A percentile compares a stretch with the other conserved stretches of the same genome.
Conservation (phyloP, 371 early-diverging fungal species). For the Nosema muscidifuracis region DNA sequence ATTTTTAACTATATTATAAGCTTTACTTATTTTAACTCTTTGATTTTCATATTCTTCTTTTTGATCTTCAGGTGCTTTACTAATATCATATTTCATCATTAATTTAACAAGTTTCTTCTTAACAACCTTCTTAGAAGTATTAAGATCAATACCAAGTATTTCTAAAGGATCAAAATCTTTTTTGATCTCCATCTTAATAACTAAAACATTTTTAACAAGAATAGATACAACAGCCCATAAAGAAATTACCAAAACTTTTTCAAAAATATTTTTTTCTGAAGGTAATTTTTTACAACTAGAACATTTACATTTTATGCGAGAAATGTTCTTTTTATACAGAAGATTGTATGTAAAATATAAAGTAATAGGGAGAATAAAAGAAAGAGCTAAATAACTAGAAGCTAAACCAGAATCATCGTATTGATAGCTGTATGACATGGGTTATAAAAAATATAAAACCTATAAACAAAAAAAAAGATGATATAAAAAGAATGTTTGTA, state of each 20-base stretch:
- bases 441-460: conserved; percentile 2
- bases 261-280: background rate
- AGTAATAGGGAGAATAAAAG: conserved; percentile 41
- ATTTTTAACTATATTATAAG: conserved; percentile 53
- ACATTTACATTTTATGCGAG: conserved; percentile 40
- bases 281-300: background rate
- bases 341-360: conserved; percentile 25
- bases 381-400: conserved; percentile 51
- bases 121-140: conserved; percentile 21
- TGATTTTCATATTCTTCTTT: conserved; percentile 38
- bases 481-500: background rate
- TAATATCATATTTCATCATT: conserved; percentile 16
- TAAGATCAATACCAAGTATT: conserved; percentile 38
- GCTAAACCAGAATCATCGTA: conserved; percentile 60
- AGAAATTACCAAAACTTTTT: background rate
- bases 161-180: conserved; percentile 50
- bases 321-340: background rate
- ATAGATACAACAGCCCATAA: conserved; percentile 2
- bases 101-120: conserved; percentile 33
- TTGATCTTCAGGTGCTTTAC: conserved; percentile 12
- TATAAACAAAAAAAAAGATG: background rate
- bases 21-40: conserved; percentile 43
- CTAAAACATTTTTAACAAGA: conserved; percentile 45
- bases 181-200: conserved; percentile 42
- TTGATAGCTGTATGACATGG: conserved; percentile 51